These are phyloP conservation scores for Populus tomentosa DNA, from an alignment of 441 rosid genomes.

Conservation along the genomic window DNA sequence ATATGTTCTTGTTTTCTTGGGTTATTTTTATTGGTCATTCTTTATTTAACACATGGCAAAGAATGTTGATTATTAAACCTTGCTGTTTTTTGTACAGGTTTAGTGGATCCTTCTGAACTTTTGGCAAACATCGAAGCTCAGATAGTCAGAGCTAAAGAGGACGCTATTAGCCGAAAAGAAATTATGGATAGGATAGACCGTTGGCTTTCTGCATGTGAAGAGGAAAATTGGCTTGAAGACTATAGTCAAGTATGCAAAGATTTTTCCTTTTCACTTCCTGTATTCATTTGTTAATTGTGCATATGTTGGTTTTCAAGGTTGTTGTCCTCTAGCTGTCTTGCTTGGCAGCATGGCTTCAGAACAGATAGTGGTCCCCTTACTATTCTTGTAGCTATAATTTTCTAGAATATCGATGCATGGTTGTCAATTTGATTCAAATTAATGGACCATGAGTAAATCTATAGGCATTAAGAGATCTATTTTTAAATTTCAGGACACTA, in stretches of 20 bases:
- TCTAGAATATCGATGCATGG: neutral
- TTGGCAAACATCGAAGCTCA: slow-evolving; percentile 65
- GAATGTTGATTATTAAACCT: neutral
- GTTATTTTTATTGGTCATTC: neutral
- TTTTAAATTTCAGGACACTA: slow-evolving; percentile 58
- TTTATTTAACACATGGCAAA: neutral
- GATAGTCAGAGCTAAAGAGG: slow-evolving; percentile 69
- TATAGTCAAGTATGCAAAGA: slow-evolving; percentile 54
- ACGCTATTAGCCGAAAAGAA: slow-evolving; percentile 78
- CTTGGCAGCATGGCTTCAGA: neutral
- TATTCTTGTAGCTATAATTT: neutral
- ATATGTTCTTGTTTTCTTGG: neutral
- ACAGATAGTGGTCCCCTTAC: neutral
- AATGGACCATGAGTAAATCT: slow-evolving; percentile 1
- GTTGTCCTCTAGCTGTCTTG: neutral
- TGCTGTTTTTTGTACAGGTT: slow-evolving; percentile 38
- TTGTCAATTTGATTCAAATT: neutral
- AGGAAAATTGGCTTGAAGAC: slow-evolving; percentile 95
- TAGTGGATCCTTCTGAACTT: slow-evolving; percentile 56
- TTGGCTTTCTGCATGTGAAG: slow-evolving; percentile 90
- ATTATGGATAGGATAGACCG: slow-evolving; percentile 82
- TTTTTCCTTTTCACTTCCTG: neutral
- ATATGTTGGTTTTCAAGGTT: neutral
- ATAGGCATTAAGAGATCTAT: slow-evolving; percentile 7
- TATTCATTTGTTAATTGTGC: neutral